Conservation (phyloP, 345 rosid genomes). For the Xanthoceras sorbifolium region DNA sequence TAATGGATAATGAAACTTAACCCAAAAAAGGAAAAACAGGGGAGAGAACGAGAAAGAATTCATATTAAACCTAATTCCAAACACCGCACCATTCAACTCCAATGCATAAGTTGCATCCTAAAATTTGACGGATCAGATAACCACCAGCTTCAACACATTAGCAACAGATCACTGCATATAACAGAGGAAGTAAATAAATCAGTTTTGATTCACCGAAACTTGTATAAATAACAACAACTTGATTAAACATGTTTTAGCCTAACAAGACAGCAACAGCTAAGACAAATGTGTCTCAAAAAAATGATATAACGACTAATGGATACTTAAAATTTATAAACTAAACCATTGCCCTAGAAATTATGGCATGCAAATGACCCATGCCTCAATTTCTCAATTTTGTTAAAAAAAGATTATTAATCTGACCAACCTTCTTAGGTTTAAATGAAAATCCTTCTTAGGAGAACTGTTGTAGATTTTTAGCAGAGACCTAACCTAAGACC, state of each 20-base stretch:
- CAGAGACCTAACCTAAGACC: background rate
- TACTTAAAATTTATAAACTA: too few species aligned
- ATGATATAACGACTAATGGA: background rate
- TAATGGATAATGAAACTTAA: background rate
- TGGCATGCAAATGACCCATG: too few species aligned
- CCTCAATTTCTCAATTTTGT: too few species aligned
- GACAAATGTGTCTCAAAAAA: too few species aligned
- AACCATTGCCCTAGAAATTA: too few species aligned
- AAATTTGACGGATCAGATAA: background rate
- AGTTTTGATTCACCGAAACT: background rate
- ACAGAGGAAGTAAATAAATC: background rate
- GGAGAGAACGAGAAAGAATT: background rate
- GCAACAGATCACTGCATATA: slow-evolving; percentile 18
- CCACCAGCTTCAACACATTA: slow-evolving; percentile 1
- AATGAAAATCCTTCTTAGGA: background rate
- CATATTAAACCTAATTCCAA: slow-evolving; percentile 4
- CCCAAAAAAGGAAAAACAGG: background rate
- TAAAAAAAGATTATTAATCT: too few species aligned
- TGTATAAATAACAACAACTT: background rate
- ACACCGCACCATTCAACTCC: background rate
- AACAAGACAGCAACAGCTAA: background rate
- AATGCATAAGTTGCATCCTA: background rate
- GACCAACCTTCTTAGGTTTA: too few species aligned
- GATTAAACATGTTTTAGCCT: too few species aligned
- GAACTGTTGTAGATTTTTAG: background rate